phyloP scores from a whole-genome alignment of 768 basidiomycete genomes.

The Leccinum boreale region DNA sequence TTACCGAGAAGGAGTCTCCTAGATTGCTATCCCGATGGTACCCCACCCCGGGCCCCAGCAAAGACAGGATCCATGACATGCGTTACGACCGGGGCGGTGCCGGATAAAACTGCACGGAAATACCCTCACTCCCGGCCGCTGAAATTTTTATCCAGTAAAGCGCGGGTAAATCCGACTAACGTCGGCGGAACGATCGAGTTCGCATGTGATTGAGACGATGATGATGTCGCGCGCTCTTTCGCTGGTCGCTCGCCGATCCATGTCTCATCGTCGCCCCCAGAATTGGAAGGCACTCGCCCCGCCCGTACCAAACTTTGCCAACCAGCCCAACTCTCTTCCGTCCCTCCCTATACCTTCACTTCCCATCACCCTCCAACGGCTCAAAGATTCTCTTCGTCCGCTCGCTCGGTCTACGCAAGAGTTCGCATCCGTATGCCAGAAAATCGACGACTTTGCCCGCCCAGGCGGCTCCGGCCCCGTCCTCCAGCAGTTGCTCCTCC shows the following conservation, averaged over 20 bases:
- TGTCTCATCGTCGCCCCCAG: constrained; percentile 36
- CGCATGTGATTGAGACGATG: constrained; percentile 12
- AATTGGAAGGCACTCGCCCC: constrained; percentile 78
- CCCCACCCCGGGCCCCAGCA: too few species aligned
- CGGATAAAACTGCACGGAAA: too few species aligned
- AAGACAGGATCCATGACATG: too few species aligned
- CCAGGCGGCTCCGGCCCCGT: constrained; percentile 40
- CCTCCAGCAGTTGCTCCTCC: constrained; percentile 64
- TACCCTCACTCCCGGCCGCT: too few species aligned
- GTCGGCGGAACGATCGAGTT: background rate
- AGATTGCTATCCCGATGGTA: too few species aligned
- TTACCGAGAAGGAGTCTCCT: too few species aligned
- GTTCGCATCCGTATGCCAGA: constrained; percentile 48
- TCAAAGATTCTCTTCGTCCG: constrained; percentile 70
- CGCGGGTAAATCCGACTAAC: background rate
- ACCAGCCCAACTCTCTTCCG: constrained; percentile 56
- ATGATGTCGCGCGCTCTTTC: background rate
- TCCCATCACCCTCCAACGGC: constrained; percentile 55
- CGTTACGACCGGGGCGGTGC: too few species aligned
- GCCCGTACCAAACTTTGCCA: constrained; percentile 58
- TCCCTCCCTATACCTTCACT: constrained; percentile 76
- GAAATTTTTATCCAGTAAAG: too few species aligned
- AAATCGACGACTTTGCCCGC: constrained; percentile 65
- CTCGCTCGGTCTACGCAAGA: constrained; percentile 66
- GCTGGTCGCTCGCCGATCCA: constrained; percentile 14